Base-by-base conservation (phyloP, 2,329 filamentous ascomycete species). In the Penicillium capsulatum region DNA sequence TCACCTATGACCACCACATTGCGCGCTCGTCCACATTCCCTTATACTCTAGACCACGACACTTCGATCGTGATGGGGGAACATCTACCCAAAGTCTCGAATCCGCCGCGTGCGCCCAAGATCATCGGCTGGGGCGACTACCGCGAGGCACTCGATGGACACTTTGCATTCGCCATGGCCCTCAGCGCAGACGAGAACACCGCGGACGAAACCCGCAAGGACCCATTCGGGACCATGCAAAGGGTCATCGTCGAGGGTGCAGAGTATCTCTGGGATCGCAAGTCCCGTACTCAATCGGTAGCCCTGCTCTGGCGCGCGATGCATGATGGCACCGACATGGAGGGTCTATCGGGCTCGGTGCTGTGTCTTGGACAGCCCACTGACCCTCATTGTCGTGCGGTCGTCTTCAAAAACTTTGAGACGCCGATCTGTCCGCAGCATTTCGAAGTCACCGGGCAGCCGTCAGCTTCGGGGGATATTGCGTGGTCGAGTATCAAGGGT, bases 81-180 rank as follows among this genome's bases (percentile, higher is more conserved):
- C 31, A 30, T 17, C 39, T 50, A 1, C 44, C 41, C 4, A 35
- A 30, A 14, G 26, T 47, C 1, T 33, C 17, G 11, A 45, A 31
- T 31, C 41, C 47, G 3, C 28, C 40, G 2, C 31, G 39, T 2
- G 37, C 41, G 13, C 42, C 47, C n/a, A 33, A 30, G 9, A 38
- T 50, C 11, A 29, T 40, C 17, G 41, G 39, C 31, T 50, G 44
- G 47, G 44, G 41, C 17, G 26, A 43, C 13, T 50, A 50, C 27
- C 14, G 33, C 7, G 42, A 45, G 7, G 42, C 39, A 7, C 13
- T 50, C 7, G 42, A 50, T 15, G 41, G 47, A 9, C 27, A 37
- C 8, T 31, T 31, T 17, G 32, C 33, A 8, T 45, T 50, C 17
- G 37, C 40, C 5, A 45, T 45, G 41, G 30, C 20, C 9, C 35